A percentile compares a stretch with the other conserved stretches of the same genome.
phyloP scores from a whole-genome alignment of 176 grass and related monocot species.

The Aegilops longissima region DNA sequence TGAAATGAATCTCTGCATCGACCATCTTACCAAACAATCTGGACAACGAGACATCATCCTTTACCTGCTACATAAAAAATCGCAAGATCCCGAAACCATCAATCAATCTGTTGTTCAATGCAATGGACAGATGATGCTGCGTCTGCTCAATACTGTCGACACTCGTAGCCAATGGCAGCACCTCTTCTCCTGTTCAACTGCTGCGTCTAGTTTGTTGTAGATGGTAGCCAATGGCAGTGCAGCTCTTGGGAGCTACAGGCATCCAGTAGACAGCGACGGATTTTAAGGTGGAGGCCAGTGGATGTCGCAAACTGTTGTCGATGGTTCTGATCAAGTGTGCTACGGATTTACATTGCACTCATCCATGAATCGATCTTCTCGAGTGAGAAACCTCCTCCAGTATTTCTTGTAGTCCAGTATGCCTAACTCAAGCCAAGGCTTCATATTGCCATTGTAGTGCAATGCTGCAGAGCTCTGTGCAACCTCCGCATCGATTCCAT shows the following conservation, averaged over 20 bases:
- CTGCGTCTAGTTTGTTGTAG: background rate
- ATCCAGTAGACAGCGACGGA: background rate
- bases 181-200: slow-evolving; percentile 17
- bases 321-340: slow-evolving; percentile 6
- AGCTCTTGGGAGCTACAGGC: background rate
- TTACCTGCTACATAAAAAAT: background rate
- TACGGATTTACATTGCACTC: slow-evolving; percentile 86
- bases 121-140: slow-evolving; percentile 1
- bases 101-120: slow-evolving; percentile 11
- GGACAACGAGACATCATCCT: background rate
- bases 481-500: slow-evolving; percentile 47
- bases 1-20: slow-evolving; percentile 18
- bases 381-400: slow-evolving; percentile 71
- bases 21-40: slow-evolving; percentile 18
- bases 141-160: background rate
- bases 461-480: slow-evolving; percentile 41
- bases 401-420: slow-evolving; percentile 72
- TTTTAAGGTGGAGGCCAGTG: background rate
- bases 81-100: background rate
- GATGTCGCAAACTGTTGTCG: background rate
- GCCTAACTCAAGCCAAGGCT: slow-evolving; percentile 91
- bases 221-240: background rate
- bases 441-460: slow-evolving; percentile 95
- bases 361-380: slow-evolving; percentile 57
- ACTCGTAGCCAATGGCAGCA: background rate